Base-by-base conservation (phyloP, 371 early-diverging fungal genomes). In the Apophysomyces variabilis region DNA sequence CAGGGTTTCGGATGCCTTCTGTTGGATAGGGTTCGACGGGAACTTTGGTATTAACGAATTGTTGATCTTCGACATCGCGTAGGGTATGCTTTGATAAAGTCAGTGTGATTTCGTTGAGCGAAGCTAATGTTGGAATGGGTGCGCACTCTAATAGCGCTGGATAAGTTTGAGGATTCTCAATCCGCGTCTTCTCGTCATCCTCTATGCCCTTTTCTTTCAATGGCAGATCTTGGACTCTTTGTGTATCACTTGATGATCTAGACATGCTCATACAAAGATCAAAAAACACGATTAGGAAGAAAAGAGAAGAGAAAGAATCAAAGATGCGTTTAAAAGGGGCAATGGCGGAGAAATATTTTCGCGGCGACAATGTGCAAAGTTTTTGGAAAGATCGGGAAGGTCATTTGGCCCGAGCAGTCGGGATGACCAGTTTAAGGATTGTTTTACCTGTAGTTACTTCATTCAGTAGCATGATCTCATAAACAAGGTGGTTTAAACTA, bases 1-100 rank as follows among this genome's bases (percentile, higher is more conserved):
- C 82, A 3, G 78, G 81, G 62, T 79, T 82, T 9, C 68, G 62
- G 32, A 68, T 38, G 3, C 80, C 80, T 46, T 80, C 80, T 21
- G 76, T 73, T 18, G 59, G 65, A 45, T 73, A 73, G 4, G 67
- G 62, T 14, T 61, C 63, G 21, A 69, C 66, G 43, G 21, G 16
- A 21, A 39, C 14, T 57, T 57, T 46, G 57, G 36, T 41, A 14
- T 46, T 44, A 4, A 12, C 32, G 8, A 59, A 59, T 16, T 57
- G 46, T 50, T 44, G 37, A 46, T 47, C 50, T 6, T 57, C 16
- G 32, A 38, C 16, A 5, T 66, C 62, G 1, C 18, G 62, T 12
- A 7, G 11, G 14, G 58, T 38, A 36, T 39, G 12, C 14, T 58
- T 66, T 21, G 79, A 71, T 1, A 79, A 35, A 7, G 75, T 79